Percentiles rank a stretch among this genome's conserved stretches.
phyloP scores from a whole-genome alignment of 352 stramenopile genomes.

The Globisporangium uncinulatum region DNA sequence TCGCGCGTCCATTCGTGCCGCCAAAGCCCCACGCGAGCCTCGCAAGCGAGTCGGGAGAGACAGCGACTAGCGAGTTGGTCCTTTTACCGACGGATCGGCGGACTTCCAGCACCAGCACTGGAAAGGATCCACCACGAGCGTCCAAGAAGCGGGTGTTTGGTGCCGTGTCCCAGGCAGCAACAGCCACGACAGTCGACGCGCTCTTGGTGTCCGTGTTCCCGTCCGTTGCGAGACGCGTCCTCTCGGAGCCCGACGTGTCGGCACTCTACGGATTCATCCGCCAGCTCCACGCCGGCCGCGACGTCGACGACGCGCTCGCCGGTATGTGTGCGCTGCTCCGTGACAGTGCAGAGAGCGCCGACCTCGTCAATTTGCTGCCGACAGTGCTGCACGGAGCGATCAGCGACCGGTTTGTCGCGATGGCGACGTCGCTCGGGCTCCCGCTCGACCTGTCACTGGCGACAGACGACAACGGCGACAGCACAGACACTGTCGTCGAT shows the following conservation, averaged over 20 bases:
- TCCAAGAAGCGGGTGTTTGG: constrained; percentile 28
- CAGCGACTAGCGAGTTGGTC: neutral
- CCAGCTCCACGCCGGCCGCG: constrained; percentile 32
- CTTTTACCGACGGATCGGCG: neutral
- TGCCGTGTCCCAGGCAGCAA: constrained; percentile 5
- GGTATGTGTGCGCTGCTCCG: constrained; percentile 51
- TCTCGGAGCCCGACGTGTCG: constrained; percentile 37
- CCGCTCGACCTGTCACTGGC: constrained; percentile 15
- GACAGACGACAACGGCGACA: too few relatives aligned
- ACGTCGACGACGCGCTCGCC: constrained; percentile 34
- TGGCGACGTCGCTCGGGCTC: constrained; percentile 31
- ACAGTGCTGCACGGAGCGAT: constrained; percentile 50
- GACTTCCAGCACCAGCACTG: neutral
- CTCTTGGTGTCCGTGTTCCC: constrained; percentile 36
- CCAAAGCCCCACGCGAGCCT: constrained; percentile 17
- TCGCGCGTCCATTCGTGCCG: constrained; percentile 49
- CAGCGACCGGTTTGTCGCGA: constrained; percentile 37
- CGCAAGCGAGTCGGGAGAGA: neutral
- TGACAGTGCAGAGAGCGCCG: constrained; percentile 24
- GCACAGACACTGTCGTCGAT: too few relatives aligned
- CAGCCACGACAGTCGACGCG: constrained; percentile 12
- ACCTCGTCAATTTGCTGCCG: constrained; percentile 59
- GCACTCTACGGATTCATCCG: constrained; percentile 59
- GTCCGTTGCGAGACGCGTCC: constrained; percentile 40
- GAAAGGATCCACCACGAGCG: constrained; percentile 14